Conservation (phyloP, 2,329 filamentous ascomycete genomes). For the Stagonosporopsis cucurbitacearum region DNA sequence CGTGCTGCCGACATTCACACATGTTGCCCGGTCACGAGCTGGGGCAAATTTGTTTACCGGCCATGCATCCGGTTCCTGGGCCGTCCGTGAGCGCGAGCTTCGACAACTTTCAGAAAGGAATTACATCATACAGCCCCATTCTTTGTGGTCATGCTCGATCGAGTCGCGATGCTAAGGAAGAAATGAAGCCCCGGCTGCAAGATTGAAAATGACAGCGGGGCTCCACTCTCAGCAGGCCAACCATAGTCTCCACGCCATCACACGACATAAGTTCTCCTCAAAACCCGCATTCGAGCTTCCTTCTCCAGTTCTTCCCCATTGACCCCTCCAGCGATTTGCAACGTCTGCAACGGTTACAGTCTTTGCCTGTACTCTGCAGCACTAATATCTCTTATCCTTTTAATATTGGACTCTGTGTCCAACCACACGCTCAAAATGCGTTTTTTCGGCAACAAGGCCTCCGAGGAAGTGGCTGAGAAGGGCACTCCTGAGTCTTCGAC, state of each 20-base stretch:
- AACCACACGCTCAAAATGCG: slow-evolving; percentile 23
- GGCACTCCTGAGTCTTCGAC: slow-evolving; percentile 34
- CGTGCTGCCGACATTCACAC: slow-evolving; percentile 19
- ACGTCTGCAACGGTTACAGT: slow-evolving; percentile 7
- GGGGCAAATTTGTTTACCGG: slow-evolving; percentile 14
- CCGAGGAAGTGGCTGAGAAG: slow-evolving; percentile 30
- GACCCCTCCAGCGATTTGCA: slow-evolving; percentile 23
- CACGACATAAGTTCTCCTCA: slow-evolving; percentile 34
- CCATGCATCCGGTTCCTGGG: slow-evolving; percentile 7
- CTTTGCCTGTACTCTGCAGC: slow-evolving; percentile 8
- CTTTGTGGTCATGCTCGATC: slow-evolving; percentile 27
- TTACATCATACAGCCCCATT: slow-evolving; percentile 34
- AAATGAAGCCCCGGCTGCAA: slow-evolving; percentile 26
- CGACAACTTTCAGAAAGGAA: slow-evolving; percentile 19
- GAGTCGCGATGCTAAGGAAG: slow-evolving; percentile 22
- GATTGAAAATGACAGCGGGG: slow-evolving; percentile 26
- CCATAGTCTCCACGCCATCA: slow-evolving; percentile 24
- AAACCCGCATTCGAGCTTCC: slow-evolving; percentile 25
- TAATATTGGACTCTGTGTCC: slow-evolving; percentile 11
- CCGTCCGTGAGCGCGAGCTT: slow-evolving; percentile 16
- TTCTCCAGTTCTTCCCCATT: slow-evolving; percentile 19
- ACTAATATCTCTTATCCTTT: slow-evolving; percentile 4
- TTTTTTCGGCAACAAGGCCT: slow-evolving; percentile 29
- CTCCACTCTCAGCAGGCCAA: slow-evolving; percentile 30
- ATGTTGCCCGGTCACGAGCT: slow-evolving; percentile 22